Base-by-base conservation (phyloP, 495 filamentous ascomycete genomes). In the Staphylotrichum tortipilum region DNA sequence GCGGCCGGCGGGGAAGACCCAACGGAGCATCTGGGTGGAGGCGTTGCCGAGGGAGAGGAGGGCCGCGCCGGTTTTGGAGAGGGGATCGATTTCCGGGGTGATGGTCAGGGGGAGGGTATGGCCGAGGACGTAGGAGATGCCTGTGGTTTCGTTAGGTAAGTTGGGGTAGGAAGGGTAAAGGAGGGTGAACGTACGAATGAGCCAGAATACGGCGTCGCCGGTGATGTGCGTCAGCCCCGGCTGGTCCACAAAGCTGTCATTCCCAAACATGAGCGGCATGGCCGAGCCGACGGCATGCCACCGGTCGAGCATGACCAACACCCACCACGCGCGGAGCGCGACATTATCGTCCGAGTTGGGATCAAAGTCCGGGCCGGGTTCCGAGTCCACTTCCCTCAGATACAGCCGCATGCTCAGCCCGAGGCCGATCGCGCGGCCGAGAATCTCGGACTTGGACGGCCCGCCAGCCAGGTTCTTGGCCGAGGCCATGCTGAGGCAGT, bases 231-330 rank as follows among this genome's bases (percentile, higher is more conserved):
- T 73, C 60, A 92, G 80, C 49, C 84, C 82, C 0, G 75, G 76
- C 12, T 78, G 68, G 45, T 83, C 63, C 15, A 84, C 70, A 11
- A 84, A 72, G 53, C 70, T 82, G 23, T 74, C 70, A 47, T 89
- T 81, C 11, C 70, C 72, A 50, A 88, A 78, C 36, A 79, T 62
- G 4, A 75, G 47, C 9, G 80, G 76, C 44, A 62, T 76, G 10
- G 79, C 79, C 1, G 78, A 83, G 56, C 80, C 82, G 34, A 83
- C 73, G 14, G 85, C 79, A 58, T 88, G 80, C 82, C 83, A 91
- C 24, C 86, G 78, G 47, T 87, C 81, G 49, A 94, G 66, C 57
- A 86, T 79, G 39, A 83, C 74, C 46, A 92, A 64, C 1, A 81
- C 76, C 67, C 84, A 86, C 85, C 86, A 94, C 40, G 78, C 78